Evolutionary conservation across 257 asterid species (phyloP).

Genomic region (Fraxinus cuspidata): DNA sequence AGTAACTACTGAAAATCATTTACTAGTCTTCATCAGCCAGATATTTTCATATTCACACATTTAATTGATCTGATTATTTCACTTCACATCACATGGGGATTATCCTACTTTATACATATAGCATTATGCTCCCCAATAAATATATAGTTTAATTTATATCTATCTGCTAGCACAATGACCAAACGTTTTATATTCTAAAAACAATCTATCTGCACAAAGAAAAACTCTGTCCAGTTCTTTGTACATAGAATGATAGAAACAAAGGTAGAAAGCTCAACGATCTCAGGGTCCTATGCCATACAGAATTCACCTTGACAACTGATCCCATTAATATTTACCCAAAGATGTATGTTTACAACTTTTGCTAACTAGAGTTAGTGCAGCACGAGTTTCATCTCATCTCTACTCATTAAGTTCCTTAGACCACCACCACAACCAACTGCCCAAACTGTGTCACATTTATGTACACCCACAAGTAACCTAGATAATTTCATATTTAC

Average conservation of each 20-base stretch:
- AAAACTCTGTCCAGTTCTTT: background rate
- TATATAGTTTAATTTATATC: too few relatives aligned
- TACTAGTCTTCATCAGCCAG: too few relatives aligned
- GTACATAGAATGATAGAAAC: background rate
- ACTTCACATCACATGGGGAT: too few relatives aligned
- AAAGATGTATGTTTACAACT: background rate
- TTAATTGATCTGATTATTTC: too few relatives aligned
- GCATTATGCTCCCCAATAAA: background rate
- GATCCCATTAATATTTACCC: background rate
- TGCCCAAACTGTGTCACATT: constrained; percentile 1
- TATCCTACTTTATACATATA: too few relatives aligned
- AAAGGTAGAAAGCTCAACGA: background rate
- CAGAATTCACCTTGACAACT: constrained; percentile 27
- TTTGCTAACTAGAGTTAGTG: constrained; percentile 20
- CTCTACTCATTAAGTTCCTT: background rate
- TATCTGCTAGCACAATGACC: background rate
- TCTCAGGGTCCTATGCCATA: background rate
- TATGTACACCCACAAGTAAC: constrained; percentile 27
- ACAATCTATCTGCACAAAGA: background rate
- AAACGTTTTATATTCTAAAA: background rate
- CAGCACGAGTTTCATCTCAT: constrained; percentile 19
- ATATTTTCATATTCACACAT: too few relatives aligned
- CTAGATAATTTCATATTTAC: constrained; percentile 46
- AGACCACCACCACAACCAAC: constrained; percentile 21
- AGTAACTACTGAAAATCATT: too few relatives aligned